Base-by-base conservation (phyloP, 495 filamentous ascomycete species). In the Peziza echinospora region DNA sequence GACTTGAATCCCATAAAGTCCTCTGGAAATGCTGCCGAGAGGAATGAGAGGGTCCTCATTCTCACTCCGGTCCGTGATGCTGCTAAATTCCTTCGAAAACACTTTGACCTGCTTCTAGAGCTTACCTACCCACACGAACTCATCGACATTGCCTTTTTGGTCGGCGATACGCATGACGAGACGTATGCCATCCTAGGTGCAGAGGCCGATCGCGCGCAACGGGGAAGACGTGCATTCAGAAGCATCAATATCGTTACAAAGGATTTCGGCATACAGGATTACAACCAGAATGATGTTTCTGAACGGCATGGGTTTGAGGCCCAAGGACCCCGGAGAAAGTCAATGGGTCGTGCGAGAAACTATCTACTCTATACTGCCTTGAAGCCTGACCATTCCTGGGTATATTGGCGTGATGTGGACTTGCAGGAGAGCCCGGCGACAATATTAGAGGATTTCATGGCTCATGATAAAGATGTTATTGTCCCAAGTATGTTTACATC, bases 351-450 rank as follows among this genome's bases (percentile, higher is more conserved):
- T 48, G 91, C 91, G 13, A 72, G 89, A 46, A 97, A 97, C 61
- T 96, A 93, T 61, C 70, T 97, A 21, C 75, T 97, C 9, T 73
- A 75, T 43, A 71, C 84, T 0, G 77, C 89, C 21, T 61, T 97
- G 52, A 91, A 87, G 67, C 71, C 84, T 2, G 82, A 94, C 47
- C 89, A 97, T 61, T 86, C 82, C 6, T 97, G 89, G 89, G 91
- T 97, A 21, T 96, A 94, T 62, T 97, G 89, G 89, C 76, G 91
- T 47, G 89, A 97, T 60, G 84, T 93, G 24, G 89, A 97, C 64
- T 94, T 97, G 55, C 71, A 77, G 22, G 89, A 97, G 52, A 91
- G 81, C 60, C 84, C 91, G 5, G 67, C 68, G 28, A 77, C 71
- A 50, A 93, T 97, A 47, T 65, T 97, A 19, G 84, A 97, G 67